phyloP scores from a whole-genome alignment of 768 basidiomycete genomes.

The Lactarius sp. region DNA sequence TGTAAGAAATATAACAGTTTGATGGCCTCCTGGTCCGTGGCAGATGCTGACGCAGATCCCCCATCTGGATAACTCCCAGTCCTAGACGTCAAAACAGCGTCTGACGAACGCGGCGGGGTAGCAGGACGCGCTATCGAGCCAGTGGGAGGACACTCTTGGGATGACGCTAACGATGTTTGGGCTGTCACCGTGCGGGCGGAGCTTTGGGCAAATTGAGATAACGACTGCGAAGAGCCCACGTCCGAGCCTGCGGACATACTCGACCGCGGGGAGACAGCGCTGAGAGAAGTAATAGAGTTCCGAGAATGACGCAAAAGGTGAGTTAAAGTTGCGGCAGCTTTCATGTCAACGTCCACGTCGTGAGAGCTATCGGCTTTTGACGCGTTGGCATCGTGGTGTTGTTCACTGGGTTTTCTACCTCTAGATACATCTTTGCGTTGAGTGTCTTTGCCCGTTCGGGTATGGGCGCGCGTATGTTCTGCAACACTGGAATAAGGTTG shows the following conservation, averaged over 20 bases:
- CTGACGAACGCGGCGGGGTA: constrained; percentile 35
- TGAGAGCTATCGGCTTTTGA: constrained; percentile 32
- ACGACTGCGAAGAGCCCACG: constrained; percentile 54
- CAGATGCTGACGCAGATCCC: constrained; percentile 37
- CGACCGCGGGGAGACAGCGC: constrained; percentile 64
- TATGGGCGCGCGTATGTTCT: constrained; percentile 25
- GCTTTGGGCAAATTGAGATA: constrained; percentile 62
- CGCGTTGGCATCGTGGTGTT: constrained; percentile 10
- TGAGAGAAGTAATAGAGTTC: constrained; percentile 47
- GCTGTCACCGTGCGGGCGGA: constrained; percentile 50
- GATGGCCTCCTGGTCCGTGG: constrained; percentile 77
- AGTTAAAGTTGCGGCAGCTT: constrained; percentile 77
- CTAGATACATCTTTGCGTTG: constrained; percentile 14
- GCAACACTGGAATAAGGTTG: constrained; percentile 23
- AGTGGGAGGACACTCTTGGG: constrained; percentile 39
- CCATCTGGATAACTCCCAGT: constrained; percentile 25
- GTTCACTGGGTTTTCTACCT: constrained; percentile 5
- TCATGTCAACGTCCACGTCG: constrained; percentile 68
- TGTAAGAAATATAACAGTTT: constrained; percentile 81
- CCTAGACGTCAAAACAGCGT: constrained; percentile 24
- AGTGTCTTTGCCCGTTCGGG: constrained; percentile 15
- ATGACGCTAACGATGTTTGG: constrained; percentile 37
- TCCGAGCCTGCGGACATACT: constrained; percentile 68
- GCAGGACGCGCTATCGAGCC: constrained; percentile 30
- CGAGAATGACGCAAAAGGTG: constrained; percentile 62